Conservation (phyloP, 257 asterid species). For the Mitragyna speciosa region DNA sequence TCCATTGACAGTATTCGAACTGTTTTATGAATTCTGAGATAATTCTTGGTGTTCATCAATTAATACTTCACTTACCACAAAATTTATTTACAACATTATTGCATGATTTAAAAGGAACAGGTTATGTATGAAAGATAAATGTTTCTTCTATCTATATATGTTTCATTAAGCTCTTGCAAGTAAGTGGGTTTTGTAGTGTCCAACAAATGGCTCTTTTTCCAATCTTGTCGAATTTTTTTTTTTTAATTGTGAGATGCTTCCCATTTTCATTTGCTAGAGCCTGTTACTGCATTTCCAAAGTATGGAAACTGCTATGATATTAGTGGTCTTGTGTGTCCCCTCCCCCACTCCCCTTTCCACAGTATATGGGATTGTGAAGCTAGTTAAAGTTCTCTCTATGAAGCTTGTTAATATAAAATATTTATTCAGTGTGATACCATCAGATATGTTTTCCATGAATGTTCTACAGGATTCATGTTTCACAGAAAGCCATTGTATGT, state of each 20-base stretch:
- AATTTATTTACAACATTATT: not conserved
- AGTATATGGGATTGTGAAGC: not conserved
- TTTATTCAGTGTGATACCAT: constrained; percentile 3
- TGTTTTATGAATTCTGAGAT: not conserved
- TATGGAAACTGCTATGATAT: not conserved
- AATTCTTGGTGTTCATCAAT: not conserved
- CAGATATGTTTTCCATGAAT: constrained; percentile 11
- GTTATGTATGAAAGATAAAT: not conserved
- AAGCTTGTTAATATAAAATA: too few species aligned
- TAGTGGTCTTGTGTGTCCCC: not conserved
- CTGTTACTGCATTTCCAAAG: not conserved
- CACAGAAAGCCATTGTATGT: constrained; percentile 72
- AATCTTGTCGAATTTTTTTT: not conserved
- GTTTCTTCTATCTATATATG: not conserved
- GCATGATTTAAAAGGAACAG: not conserved
- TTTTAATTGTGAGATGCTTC: not conserved
- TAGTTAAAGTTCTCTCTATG: not conserved
- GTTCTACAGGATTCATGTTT: constrained; percentile 58
- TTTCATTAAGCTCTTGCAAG: not conserved
- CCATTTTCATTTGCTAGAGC: not conserved
- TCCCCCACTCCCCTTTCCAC: too few species aligned
- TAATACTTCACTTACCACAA: not conserved
- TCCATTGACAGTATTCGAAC: not conserved
- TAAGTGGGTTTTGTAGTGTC: not conserved
- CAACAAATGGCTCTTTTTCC: not conserved